Evolutionary conservation across 768 basidiomycete genomes (phyloP), one percentile per base, ranked within the genome.

Genomic region (Lactarius akahatsu): DNA sequence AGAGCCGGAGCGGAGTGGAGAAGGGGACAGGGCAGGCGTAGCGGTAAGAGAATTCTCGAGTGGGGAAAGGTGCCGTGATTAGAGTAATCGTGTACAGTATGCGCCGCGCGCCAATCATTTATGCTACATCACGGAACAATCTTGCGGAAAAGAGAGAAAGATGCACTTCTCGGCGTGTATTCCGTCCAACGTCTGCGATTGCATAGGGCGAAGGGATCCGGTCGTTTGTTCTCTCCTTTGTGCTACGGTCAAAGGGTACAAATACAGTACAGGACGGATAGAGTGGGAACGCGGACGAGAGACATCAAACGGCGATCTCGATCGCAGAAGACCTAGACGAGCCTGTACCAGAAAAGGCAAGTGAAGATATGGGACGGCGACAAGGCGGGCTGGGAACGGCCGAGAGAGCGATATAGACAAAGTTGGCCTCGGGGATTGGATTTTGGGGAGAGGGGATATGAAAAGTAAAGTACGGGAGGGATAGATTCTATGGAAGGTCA

Each of bases 401-500:
- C 66, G 66, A 67, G 52, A 38, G 41, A 59, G 58, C 63, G 57
- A 58, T 9, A 62, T 30, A 34, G 58, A 59, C 32, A 26, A 13
- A 40, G 38, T 20, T 54, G 62, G 61, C 26, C 58, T 63, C 43
- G 58, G 23, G 50, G 43, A 59, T 52, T 57, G 36, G 55, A 41
- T 54, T 58, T 30, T 55, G 61, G 61, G 45, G 61, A 52, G n/a
- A 28, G 45, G 61, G 32, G 64, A 68, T 43, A 65, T 69, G 60
- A 66, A 61, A 45, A 66, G 61, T 62, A 32, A 26, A 32, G 65
- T 55, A 59, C 55, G 57, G 59, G n/a, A 32, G 40, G 20, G 64
- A 57, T 41, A 10, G 6, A n/a, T 68, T 66, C 67, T n/a, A 66
- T 68, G 65, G 67, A 66, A 67, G 66, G 66, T 67, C 65, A 69